phyloP scores from a whole-genome alignment of 495 filamentous ascomycete species.

The Podospora sp. region DNA sequence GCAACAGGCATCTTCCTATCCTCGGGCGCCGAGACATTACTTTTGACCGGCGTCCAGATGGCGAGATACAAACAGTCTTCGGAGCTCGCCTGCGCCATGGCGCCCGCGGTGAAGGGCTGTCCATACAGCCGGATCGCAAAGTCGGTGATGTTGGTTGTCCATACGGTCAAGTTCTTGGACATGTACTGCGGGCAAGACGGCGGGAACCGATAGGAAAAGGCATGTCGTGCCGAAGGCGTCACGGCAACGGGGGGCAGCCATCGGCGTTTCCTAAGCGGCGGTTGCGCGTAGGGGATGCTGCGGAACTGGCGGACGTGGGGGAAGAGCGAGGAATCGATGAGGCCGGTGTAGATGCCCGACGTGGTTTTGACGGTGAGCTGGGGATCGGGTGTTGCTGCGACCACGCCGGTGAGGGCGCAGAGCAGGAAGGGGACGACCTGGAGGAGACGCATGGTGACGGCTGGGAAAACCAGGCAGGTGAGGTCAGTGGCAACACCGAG shows the following conservation, averaged over 20 bases:
- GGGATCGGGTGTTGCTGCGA: neutral
- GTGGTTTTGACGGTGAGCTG: constrained; percentile 36
- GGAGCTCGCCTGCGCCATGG: constrained; percentile 38
- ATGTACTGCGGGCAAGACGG: constrained; percentile 43
- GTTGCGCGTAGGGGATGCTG: constrained; percentile 48
- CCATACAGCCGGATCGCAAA: constrained; percentile 36
- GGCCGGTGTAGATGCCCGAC: constrained; percentile 44
- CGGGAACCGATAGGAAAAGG: constrained; percentile 40
- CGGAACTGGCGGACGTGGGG: constrained; percentile 49
- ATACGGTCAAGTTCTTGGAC: constrained; percentile 34
- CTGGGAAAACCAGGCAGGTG: neutral
- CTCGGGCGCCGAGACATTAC: constrained; percentile 25
- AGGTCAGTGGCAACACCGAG: neutral
- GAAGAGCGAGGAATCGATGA: constrained; percentile 38
- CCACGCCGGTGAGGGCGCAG: neutral
- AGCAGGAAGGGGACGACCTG: constrained; percentile 9
- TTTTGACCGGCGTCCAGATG: constrained; percentile 51
- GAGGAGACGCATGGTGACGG: neutral
- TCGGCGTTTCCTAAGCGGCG: constrained; percentile 42
- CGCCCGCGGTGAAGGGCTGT: constrained; percentile 36
- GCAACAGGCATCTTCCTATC: constrained; percentile 45
- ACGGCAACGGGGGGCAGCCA: constrained; percentile 45
- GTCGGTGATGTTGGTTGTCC: constrained; percentile 41
- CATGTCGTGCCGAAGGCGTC: constrained; percentile 30
- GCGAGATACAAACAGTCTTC: constrained; percentile 60